Evolutionary conservation across 1,284 basidiomycete species (phyloP), one percentile per base, ranked within the genome.

Genomic region (Inonotus obliquus): DNA sequence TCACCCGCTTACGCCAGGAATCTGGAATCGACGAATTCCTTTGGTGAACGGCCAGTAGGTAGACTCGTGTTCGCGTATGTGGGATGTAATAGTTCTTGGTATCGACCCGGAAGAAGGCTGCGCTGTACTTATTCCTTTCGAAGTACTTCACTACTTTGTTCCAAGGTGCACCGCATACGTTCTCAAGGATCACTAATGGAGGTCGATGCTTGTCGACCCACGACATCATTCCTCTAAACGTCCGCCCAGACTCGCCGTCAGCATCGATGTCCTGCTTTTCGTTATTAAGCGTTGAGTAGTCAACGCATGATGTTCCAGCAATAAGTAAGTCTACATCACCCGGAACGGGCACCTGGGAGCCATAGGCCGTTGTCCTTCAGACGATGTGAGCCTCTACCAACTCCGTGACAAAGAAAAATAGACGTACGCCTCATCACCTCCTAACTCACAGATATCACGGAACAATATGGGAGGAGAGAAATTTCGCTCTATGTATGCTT

Each of bases 401-500:
- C 41, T 55, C 44, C 63, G 23, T 56, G 1, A 37, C 14, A 57
- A 17, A 44, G 38, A 47, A 23, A 55, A 14, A 54, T 45, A 59
- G 58, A 77, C 87, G 62, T 76, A 94, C 82, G 93, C 91, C 73
- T 87, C 81, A 47, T 78, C 76, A 37, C 86, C 82, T 1, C 91
- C 94, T 17, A 98, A 81, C 70, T 98, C 95, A 60, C 92, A 95
- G 14, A 98, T 95, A 71, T 98, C 96, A 59, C 96, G 85, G 73
- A 98, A 98, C 38, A 98, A 79, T 39, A 97, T 76, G 4, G 95
- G 94, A 13, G 94, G 93, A 61, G 85, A 84, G 72, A 98, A 98
- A 74, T 98, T 98, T 27, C 96, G 84, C 73, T 98, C 96, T 65
- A 98, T 98, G 73, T 98, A 98, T 0, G 95, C 95, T 73, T 98